Percentiles rank a stretch among this genome's conserved stretches.
Evolutionary conservation across 78 protist genomes (phyloP).

Genomic region (Cavenderia fasciculata): DNA sequence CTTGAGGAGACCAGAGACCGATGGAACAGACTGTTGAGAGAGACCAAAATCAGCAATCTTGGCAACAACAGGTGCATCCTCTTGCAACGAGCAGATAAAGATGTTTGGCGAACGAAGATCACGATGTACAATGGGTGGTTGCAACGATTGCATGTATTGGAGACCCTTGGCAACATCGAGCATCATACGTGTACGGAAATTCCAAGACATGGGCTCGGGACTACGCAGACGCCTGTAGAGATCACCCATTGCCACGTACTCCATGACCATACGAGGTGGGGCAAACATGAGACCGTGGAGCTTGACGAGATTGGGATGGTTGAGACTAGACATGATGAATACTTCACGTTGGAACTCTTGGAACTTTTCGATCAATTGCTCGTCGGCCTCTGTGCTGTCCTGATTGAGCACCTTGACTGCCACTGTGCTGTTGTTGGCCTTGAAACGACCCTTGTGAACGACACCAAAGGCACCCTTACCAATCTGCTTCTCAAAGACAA

Average conservation of each 20-base stretch:
- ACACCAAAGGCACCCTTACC: conserved; percentile 80
- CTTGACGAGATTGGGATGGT: conserved; percentile 76
- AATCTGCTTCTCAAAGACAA: conserved; percentile 53
- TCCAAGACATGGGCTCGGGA: conserved; percentile 23
- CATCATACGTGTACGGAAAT: conserved; percentile 23
- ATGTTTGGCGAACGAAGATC: conserved; percentile 74
- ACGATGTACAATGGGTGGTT: conserved; percentile 77
- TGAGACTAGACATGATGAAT: conserved; percentile 56
- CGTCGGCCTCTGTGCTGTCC: conserved; percentile 31
- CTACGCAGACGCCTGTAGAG: conserved; percentile 38
- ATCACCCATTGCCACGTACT: conserved; percentile 70
- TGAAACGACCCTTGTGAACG: conserved; percentile 47
- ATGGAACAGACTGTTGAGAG: conserved; percentile 59
- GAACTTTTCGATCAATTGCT: conserved; percentile 54
- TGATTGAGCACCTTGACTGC: conserved; percentile 61
- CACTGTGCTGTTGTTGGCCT: conserved; percentile 6
- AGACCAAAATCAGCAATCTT: conserved; percentile 83
- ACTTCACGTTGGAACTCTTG: conserved; percentile 83
- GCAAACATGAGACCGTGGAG: conserved; percentile 69
- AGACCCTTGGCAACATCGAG: conserved; percentile 71
- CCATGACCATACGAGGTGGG: conserved; percentile 79
- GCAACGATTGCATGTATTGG: conserved; percentile 62
- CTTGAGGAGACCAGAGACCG: conserved; percentile 54
- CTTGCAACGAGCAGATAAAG: conserved; percentile 29
- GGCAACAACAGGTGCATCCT: conserved; percentile 61